phyloP scores from a whole-genome alignment of 441 rosid genomes.

The Metrosideros polymorpha region DNA sequence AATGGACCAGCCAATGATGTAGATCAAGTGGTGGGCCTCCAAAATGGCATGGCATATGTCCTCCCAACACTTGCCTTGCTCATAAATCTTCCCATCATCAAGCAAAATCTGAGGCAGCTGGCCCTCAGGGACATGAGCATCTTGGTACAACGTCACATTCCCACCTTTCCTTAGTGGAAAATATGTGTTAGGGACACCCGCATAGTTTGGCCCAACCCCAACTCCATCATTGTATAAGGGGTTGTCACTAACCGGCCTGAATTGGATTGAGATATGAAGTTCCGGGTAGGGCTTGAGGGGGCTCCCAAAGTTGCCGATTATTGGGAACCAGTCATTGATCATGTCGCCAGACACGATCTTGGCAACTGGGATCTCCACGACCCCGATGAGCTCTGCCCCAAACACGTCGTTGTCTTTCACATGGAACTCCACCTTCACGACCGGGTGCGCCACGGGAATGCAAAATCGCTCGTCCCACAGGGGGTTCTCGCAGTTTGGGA shows the following conservation, averaged over 20 bases:
- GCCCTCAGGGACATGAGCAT: slow-evolving; percentile 59
- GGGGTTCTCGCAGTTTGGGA: slow-evolving; percentile 63
- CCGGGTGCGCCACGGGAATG: slow-evolving; percentile 67
- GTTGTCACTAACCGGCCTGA: slow-evolving; percentile 30
- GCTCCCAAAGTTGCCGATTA: slow-evolving; percentile 21
- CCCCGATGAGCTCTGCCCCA: slow-evolving; percentile 74
- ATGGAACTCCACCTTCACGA: slow-evolving; percentile 44
- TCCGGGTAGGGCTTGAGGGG: slow-evolving; percentile 37
- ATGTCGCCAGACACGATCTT: slow-evolving; percentile 34
- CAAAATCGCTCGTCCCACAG: slow-evolving; percentile 63
- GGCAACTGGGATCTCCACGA: slow-evolving; percentile 40
- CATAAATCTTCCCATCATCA: slow-evolving; percentile 43
- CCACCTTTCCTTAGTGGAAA: slow-evolving; percentile 68
- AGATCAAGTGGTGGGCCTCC: slow-evolving; percentile 68
- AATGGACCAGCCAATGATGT: slow-evolving; percentile 71
- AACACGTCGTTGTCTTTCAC: slow-evolving; percentile 81
- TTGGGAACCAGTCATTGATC: slow-evolving; percentile 30
- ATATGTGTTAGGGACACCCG: slow-evolving; percentile 63
- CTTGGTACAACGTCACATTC: slow-evolving; percentile 60
- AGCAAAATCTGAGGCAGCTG: slow-evolving; percentile 51
- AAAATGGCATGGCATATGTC: slow-evolving; percentile 71
- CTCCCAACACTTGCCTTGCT: slow-evolving; percentile 66
- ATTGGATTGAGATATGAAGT: slow-evolving; percentile 44
- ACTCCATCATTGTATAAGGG: slow-evolving; percentile 43
- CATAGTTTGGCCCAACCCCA: slow-evolving; percentile 50